These are phyloP conservation scores for Starmerella lactis-condensi DNA, from an alignment of 805 yeast genomes.

Conservation along the genomic window DNA sequence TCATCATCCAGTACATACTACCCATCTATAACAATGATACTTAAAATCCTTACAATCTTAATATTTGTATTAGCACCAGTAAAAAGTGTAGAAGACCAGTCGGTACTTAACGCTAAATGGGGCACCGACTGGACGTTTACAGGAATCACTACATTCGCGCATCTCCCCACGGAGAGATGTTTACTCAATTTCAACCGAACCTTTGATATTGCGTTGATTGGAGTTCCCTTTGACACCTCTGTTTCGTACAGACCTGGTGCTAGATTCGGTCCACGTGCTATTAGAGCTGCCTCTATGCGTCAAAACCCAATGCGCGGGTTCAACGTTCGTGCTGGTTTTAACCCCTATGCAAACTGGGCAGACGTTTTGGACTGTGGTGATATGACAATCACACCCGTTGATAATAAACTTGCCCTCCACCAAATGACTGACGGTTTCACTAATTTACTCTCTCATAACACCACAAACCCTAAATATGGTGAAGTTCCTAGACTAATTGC, in stretches of 20 bases:
- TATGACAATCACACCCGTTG: conserved; percentile 50
- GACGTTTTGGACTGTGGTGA: conserved; percentile 48
- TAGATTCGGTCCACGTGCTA: conserved; percentile 48
- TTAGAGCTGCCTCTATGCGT: conserved; percentile 28
- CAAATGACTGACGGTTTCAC: conserved; percentile 43
- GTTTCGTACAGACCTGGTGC: conserved; percentile 66
- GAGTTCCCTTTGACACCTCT: conserved; percentile 74
- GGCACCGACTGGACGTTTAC: conserved; percentile 49
- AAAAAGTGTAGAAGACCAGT: no score
- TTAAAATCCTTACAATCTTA: no score
- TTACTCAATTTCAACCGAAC: conserved; percentile 28
- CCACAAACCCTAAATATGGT: conserved; percentile 14
- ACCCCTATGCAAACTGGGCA: conserved; percentile 41
- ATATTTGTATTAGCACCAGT: no score
- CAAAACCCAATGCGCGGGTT: conserved; percentile 53
- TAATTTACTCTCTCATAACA: conserved; percentile 29
- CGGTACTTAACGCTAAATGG: conserved; percentile 44
- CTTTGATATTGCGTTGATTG: conserved; percentile 56
- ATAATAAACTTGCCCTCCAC: conserved; percentile 41
- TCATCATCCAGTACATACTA: no score
- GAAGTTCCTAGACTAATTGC: conserved; percentile 46
- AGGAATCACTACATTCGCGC: conserved; percentile 42
- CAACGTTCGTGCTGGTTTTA: conserved; percentile 44
- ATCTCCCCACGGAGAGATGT: conserved; percentile 43
- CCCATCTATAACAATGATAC: no score